Evolutionary conservation across 2,329 filamentous ascomycete species (phyloP), one percentile per base, ranked within the genome.

Genomic region (Diplodia sapinea): DNA sequence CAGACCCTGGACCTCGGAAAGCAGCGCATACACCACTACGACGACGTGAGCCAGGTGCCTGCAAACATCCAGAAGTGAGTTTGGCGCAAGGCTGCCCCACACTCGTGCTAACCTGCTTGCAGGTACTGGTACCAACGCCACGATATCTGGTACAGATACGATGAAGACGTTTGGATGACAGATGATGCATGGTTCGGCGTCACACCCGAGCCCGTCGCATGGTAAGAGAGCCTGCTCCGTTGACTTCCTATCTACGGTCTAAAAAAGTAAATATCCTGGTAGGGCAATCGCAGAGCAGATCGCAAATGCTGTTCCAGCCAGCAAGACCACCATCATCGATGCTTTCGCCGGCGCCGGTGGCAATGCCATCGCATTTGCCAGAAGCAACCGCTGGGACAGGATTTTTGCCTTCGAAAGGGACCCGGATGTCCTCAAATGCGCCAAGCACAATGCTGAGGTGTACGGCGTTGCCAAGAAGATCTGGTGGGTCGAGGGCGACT

Each of bases 141-240:
- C 78, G 90, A 89, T 64, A 91, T 99, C 71, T 99, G 96, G 80
- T 89, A 90, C 17, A 86, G 86, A 73, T 99, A 97, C 76, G 90
- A 97, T 76, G 86, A 94, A 68, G 94, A 93, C 66, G 86, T 99
- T 71, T 90, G 89, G 83, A 88, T 99, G 84, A 99, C 96, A 0
- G 89, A 96, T 77, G 90, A 94, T 80, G 91, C 93, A 65, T 99
- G 95, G 95, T 99, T 95, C 77, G 95, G 94, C 66, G 94, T 98
- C 8, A 99, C 96, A 0, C 94, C 95, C 15, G 94, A 99, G 78
- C 91, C 92, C 4, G 88, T 99, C 33, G 95, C 95, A 69, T 88
- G 85, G 92, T 95, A 82, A 74, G 84, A 81, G 12, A 33, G 11
- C 50, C 23, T 2, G 43, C 7, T 11, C 13, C 20, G 9, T 51